Evolutionary conservation across 1,284 basidiomycete species (phyloP).

Genomic region (Puccinia novopanici): DNA sequence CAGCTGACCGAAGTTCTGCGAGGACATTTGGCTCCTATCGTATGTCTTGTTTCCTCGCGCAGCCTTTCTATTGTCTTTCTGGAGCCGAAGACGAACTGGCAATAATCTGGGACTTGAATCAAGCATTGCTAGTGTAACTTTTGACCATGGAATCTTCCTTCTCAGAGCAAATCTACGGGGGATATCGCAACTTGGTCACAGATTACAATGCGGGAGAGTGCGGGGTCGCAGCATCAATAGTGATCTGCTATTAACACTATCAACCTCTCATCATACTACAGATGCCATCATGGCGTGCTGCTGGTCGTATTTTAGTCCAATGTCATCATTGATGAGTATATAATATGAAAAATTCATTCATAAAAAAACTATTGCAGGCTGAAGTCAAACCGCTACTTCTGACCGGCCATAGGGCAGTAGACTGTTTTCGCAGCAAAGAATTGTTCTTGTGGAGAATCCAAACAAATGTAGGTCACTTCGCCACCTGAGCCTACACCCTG

Average conservation of each 20-base stretch:
- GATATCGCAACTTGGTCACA: constrained; percentile 78
- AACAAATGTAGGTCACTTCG: constrained; percentile 28
- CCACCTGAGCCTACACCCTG: constrained; percentile 43
- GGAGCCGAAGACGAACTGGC: constrained; percentile 82
- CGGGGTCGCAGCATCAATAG: constrained; percentile 81
- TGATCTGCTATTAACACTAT: constrained; percentile 69
- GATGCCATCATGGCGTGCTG: constrained; percentile 68
- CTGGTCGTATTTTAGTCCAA: constrained; percentile 73
- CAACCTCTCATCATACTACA: constrained; percentile 61
- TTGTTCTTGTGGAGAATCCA: constrained; percentile 52
- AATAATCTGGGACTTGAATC: constrained; percentile 87
- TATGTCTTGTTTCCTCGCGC: constrained; percentile 73
- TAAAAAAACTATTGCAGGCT: constrained; percentile 22
- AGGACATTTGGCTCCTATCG: constrained; percentile 68
- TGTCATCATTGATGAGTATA: not conserved
- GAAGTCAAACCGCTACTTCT: constrained; percentile 54
- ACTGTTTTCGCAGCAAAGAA: constrained; percentile 56
- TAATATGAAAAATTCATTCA: not conserved
- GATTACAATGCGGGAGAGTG: constrained; percentile 67
- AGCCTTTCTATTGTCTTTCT: constrained; percentile 80
- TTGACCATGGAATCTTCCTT: not conserved
- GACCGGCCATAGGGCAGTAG: constrained; percentile 56
- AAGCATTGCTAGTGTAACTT: constrained; percentile 57
- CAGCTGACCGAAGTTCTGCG: constrained; percentile 66
- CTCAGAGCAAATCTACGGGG: constrained; percentile 67